Base-by-base conservation (phyloP, 163 green algal genomes). In the Scenedesmus sp. region DNA sequence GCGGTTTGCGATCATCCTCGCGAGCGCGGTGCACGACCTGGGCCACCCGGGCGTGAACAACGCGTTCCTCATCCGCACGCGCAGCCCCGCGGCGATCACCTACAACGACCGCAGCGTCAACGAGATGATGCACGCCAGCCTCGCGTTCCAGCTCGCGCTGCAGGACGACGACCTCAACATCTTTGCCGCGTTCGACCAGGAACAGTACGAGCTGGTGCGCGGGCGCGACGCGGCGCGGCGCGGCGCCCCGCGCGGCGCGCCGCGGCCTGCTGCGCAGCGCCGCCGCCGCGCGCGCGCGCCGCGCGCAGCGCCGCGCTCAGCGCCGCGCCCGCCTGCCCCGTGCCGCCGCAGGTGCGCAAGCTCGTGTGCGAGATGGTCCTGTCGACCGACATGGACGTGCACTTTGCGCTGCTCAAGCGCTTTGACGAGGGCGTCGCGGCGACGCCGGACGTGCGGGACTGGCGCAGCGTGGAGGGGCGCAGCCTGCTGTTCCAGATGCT, bases 31-130 rank as follows among this genome's bases (percentile, higher is more conserved):
- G 57, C 94, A 98, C 81, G 94, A 98, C 82, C 71, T 97, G 63
- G 92, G 91, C 28, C 94, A 98, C 83, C 88, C 91, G 24, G 94
- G 92, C 24, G 89, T 98, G 11, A 94, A 92, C 87, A 98, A 98
- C 85, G 91, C 93, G 44, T 97, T 97, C 78, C 83, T 97, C 33
- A 85, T 95, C 57, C 91, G 92, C 76, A 92, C 18, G 13, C 36
- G 77, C 20, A 45, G 66, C 33, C 20, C 34, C 15, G 70, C 57
- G 20, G 91, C 90, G 9, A 13, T 91, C 13, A 72, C 67, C 11
- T 97, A 96, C 86, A 96, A 96, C 77, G 93, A 96, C 86, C 80
- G 83, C 33, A 69, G 33, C 45, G 87, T 97, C 18, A 96, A 97
- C 75, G 94, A 97, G 84, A 95, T 94, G 81, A 91, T 89, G 79